Percentiles rank a stretch among this genome's conserved stretches.
These are phyloP conservation scores for Hypoxylon sp. DNA, from an alignment of 2,329 filamentous ascomycete genomes.

Conservation along the genomic window DNA sequence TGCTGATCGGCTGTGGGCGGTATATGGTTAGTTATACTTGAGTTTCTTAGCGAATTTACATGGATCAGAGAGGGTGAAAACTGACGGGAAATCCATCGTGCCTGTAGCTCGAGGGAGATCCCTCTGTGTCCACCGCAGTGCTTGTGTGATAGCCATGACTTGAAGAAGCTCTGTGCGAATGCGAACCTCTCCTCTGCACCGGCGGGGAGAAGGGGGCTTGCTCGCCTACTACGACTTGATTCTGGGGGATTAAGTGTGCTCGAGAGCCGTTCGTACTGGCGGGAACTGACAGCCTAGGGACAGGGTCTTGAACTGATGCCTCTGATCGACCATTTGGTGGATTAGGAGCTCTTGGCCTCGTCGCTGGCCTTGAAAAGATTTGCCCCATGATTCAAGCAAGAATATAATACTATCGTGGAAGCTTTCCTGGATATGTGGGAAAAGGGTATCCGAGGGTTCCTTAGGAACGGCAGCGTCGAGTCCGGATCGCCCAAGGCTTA, in stretches of 20 bases:
- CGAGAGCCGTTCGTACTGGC: not conserved
- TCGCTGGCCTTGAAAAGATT: not conserved
- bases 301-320: not conserved
- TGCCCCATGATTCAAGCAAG: conserved; percentile 6
- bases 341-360: conserved; percentile 1
- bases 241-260: not conserved
- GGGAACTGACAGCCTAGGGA: not conserved
- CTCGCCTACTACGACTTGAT: not conserved
- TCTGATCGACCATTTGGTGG: not conserved
- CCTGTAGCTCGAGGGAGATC: conserved; percentile 2
- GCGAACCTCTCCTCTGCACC: not conserved
- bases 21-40: not conserved
- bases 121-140: not conserved
- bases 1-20: not conserved
- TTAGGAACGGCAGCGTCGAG: not conserved
- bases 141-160: conserved; percentile 5
- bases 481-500: not conserved
- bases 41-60: not conserved
- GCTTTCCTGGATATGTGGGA: not conserved
- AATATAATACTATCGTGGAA: not conserved
- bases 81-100: conserved; percentile 1
- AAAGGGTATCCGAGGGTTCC: not conserved
- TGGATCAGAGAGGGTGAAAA: not conserved
- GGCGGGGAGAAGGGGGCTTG: not conserved
- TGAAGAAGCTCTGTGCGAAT: conserved; percentile 9